Evolutionary conservation across 2,329 filamentous ascomycete species (phyloP), one percentile per base, ranked within the genome.

Genomic region (Cadophora sp.): DNA sequence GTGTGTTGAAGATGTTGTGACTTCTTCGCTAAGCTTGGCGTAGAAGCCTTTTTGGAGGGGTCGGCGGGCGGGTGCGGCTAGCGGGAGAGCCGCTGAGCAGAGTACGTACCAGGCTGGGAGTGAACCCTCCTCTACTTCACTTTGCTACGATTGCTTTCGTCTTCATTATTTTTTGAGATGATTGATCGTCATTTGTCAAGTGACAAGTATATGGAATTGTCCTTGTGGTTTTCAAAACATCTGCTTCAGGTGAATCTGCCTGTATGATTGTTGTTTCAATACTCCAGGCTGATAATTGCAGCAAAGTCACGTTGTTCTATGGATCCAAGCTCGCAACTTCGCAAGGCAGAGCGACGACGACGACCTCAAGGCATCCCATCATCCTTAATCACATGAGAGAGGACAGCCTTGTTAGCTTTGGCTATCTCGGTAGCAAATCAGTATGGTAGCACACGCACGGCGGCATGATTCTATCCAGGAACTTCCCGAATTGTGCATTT

Each of bases 1-100:
- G 59, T 60, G 33, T 20, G 45, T 67, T 67, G 68, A 61, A 66
- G 63, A 66, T 67, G 62, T 69, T 64, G 62, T 58, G 48, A 58
- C 55, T 41, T 58, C 53, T 41, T 58, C 33, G 55, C 33, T 58
- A 43, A 58, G 55, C 33, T 58, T 56, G 53, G 30, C 53, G 55
- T 27, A n/a, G 55, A 41, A 58, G 55, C 55, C 36, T 58, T 58
- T 58, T 58, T 58, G 55, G 53, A 39, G 33, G 53, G 53, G 53
- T 36, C 30, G 18, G 9, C 3, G 24, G 22, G 33, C 24, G 8
- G 48, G n/a, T 16, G 48, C 48, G 20, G 22, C 48, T 51, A 58
- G n/a, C 13, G 20, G 55, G 55, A 33, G 30, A 33, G 27, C 50
- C 50, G 16, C 27, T 30, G 27, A n/a, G n/a, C n/a, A n/a, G n/a